Evolutionary conservation across 2,329 filamentous ascomycete genomes (phyloP).

Genomic region (Trichoderma breve): DNA sequence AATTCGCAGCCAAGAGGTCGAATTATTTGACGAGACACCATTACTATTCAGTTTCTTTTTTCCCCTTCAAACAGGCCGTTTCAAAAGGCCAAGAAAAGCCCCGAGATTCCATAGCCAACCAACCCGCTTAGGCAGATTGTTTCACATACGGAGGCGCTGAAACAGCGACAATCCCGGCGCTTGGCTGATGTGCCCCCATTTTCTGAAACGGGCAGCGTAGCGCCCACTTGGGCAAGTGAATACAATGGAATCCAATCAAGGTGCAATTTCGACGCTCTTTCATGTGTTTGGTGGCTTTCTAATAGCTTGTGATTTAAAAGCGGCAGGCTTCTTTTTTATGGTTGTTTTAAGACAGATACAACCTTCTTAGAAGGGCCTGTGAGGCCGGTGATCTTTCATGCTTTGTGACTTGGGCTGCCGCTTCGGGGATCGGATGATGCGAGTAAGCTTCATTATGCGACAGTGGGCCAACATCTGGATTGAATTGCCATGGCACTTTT

Average conservation of each 20-base stretch:
- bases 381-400: background rate
- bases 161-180: slow-evolving; percentile 9
- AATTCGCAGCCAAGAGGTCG: background rate
- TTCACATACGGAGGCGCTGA: background rate
- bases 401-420: background rate
- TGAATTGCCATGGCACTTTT: background rate
- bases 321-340: background rate
- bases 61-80: background rate
- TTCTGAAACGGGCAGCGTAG: slow-evolving; percentile 17
- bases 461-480: background rate
- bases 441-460: background rate
- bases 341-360: background rate
- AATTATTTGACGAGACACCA: background rate
- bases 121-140: background rate
- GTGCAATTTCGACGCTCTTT: background rate
- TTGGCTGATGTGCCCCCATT: background rate
- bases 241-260: background rate
- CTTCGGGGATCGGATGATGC: background rate
- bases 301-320: background rate
- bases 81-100: background rate
- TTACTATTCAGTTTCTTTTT: background rate
- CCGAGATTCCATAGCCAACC: slow-evolving; percentile 2
- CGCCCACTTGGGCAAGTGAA: background rate
- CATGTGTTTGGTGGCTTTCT: background rate
- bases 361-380: background rate